phyloP scores from a whole-genome alignment of 441 rosid species.

The Breynia disticha region DNA sequence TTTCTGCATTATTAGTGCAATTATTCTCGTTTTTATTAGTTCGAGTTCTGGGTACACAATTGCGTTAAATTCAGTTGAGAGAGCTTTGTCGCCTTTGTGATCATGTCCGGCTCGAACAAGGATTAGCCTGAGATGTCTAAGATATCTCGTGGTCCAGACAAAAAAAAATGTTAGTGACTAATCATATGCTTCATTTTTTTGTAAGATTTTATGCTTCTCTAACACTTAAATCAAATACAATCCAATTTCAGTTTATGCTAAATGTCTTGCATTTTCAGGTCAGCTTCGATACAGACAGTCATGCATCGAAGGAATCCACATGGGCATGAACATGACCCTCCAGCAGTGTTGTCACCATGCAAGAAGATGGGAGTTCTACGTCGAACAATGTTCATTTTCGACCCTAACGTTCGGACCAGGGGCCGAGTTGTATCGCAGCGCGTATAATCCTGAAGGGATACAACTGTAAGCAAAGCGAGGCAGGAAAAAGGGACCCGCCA shows the following conservation, averaged over 20 bases:
- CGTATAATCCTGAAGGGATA: conserved; percentile 14
- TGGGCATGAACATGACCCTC: conserved; percentile 1
- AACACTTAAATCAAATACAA: not conserved
- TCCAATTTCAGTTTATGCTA: not conserved
- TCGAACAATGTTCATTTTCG: not conserved
- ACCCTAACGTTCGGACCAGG: not conserved
- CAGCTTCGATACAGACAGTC: conserved; percentile 5
- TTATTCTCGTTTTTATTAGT: conserved; percentile 13
- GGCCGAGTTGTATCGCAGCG: too few relatives aligned
- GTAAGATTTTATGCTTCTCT: not conserved
- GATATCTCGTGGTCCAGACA: not conserved
- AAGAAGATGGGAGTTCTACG: not conserved
- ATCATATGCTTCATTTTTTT: not conserved
- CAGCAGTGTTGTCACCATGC: not conserved
- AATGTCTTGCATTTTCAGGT: not conserved
- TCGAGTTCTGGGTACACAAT: conserved; percentile 5
- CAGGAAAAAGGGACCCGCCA: conserved; percentile 23
- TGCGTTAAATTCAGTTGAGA: too few relatives aligned
- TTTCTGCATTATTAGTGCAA: conserved; percentile 6
- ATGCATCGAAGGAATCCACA: conserved; percentile 5
- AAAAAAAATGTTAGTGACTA: not conserved
- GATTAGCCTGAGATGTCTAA: too few relatives aligned
- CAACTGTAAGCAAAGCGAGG: not conserved
- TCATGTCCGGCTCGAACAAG: too few relatives aligned
- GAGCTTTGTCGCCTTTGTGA: too few relatives aligned